Conservation (phyloP, 257 asterid genomes). For the Cordia subcordata region DNA sequence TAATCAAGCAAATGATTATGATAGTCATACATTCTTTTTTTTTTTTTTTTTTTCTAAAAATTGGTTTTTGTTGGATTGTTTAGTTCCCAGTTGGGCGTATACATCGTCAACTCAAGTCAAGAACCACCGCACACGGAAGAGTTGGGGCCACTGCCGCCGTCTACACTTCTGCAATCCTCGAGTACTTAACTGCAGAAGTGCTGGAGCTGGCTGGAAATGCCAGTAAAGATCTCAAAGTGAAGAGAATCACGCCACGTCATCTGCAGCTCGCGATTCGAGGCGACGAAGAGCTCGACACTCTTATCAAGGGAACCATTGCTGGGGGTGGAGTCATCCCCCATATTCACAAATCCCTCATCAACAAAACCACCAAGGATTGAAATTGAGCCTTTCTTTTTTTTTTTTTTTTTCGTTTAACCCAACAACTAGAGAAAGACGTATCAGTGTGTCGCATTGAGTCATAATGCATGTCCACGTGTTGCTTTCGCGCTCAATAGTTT, state of each 20-base stretch:
- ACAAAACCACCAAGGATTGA: conserved; percentile 94
- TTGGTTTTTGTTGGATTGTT: not conserved
- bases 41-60: not conserved
- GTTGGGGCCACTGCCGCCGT: conserved; percentile 98
- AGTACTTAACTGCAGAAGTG: conserved; percentile 85
- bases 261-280: conserved; percentile 94
- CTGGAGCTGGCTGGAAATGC: conserved; percentile 97
- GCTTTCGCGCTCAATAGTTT: too few species aligned
- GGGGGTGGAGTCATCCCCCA: conserved; percentile 99
- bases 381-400: not conserved
- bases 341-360: conserved; percentile 96
- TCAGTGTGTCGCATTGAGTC: too few species aligned
- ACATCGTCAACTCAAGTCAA: conserved; percentile 82
- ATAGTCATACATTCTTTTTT: too few species aligned
- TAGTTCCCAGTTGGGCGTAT: conserved; percentile 95
- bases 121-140: conserved; percentile 82
- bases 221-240: conserved; percentile 89
- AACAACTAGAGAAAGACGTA: too few species aligned
- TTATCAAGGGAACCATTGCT: conserved; percentile 89
- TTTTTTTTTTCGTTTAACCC: too few species aligned
- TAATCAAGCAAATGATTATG: too few species aligned
- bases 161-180: conserved; percentile 90
- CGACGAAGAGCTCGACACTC: conserved; percentile 93
- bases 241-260: conserved; percentile 90
- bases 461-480: too few species aligned